A percentile compares a stretch with the other conserved stretches of the same genome.
phyloP scores from a whole-genome alignment of 768 basidiomycete genomes.

The Cyathus striatus region DNA sequence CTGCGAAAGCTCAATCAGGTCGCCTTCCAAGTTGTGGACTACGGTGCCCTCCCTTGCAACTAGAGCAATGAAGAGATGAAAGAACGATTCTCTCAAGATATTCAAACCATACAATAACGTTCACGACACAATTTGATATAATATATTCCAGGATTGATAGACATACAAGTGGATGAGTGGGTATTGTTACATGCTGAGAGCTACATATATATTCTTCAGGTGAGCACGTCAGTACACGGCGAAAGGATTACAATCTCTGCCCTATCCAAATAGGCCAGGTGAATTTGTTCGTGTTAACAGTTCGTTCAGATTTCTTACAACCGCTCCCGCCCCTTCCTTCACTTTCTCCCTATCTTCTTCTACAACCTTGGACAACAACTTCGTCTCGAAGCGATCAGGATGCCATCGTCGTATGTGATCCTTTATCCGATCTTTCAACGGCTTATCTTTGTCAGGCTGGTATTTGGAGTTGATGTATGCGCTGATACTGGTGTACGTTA shows the following conservation, averaged over 20 bases:
- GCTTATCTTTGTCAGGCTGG: constrained; percentile 46
- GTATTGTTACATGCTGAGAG: constrained; percentile 4
- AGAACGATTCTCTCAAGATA: too few species aligned
- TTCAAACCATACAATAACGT: too few species aligned
- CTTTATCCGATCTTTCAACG: constrained; percentile 68
- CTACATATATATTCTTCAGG: constrained; percentile 2
- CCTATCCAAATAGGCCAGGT: background rate
- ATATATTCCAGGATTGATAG: background rate
- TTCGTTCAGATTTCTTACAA: constrained; percentile 68
- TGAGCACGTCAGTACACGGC: constrained; percentile 1
- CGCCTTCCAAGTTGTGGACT: too few species aligned
- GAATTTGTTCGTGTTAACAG: constrained; percentile 35
- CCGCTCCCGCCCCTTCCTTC: constrained; percentile 65
- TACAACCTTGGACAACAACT: constrained; percentile 56
- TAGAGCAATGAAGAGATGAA: too few species aligned
- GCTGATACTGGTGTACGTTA: constrained; percentile 49
- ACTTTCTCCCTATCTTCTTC: constrained; percentile 64
- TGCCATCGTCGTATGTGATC: constrained; percentile 77
- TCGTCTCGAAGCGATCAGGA: constrained; percentile 77
- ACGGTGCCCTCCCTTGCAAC: too few species aligned
- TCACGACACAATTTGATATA: too few species aligned
- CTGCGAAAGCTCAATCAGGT: too few species aligned
- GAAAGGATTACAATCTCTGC: background rate
- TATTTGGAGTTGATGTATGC: constrained; percentile 59
- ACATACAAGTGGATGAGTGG: constrained; percentile 4